Base-by-base conservation (phyloP, 2,329 filamentous ascomycete genomes). In the Eutypa lata region DNA sequence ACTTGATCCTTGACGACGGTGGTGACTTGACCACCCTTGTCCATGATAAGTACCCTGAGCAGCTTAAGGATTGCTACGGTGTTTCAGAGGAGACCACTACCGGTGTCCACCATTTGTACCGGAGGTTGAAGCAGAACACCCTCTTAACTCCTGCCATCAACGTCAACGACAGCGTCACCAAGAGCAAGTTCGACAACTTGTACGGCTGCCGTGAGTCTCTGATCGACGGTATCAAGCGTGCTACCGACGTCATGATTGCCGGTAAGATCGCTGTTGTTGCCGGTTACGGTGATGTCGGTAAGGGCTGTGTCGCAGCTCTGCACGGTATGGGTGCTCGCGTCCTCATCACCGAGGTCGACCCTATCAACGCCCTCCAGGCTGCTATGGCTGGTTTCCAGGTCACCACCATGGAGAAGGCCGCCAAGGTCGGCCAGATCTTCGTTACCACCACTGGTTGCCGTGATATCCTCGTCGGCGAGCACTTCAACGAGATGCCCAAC, bases 161-260 rank as follows among this genome's bases (percentile, higher is more conserved):
- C 78, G 93, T 99, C 84, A 97, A 99, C 82, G 93, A 99, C 87
- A 92, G 89, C 55, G 93, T 99, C 73, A 99, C 94, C 78, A 99
- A 97, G 88, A 96, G 91, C 80, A 99, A 99, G 86, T 99, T 99
- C 76, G 94, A 97, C 86, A 99, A 99, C 88, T 81, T 97, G 63
- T 99, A 97, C 86, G 93, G 94, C 72, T 97, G 94, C 91, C 88
- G 91, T 74, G 94, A 97, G 83, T 97, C 93, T 61, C 89, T 99
- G 68, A 87, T 99, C 70, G 94, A 99, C 76, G 94, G 94, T 76
- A 97, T 99, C 87, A 99, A 97, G 90, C 93, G 93, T 81, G 93
- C 94, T 68, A 99, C 94, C 76, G 93, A 99, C 82, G 94, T 97
- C 78, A 99, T 99, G 94, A 93, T 97, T 83, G 94, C 94, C 71